phyloP scores from a whole-genome alignment of 2,329 filamentous ascomycete genomes.

The Arthrobotrys iridis region DNA sequence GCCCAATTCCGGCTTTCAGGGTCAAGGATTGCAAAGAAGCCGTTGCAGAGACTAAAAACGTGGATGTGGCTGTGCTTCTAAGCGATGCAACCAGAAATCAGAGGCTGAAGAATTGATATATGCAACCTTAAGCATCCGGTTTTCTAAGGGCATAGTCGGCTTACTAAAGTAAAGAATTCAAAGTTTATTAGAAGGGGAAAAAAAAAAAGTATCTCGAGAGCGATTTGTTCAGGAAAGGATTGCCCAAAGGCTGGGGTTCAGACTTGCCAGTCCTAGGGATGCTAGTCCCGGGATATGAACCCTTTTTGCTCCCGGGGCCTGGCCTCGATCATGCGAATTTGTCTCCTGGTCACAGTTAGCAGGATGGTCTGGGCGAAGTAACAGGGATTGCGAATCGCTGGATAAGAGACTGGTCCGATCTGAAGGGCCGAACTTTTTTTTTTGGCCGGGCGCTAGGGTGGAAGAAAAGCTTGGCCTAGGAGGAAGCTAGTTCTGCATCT shows the following conservation, averaged over 20 bases:
- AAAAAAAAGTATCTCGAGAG: too few relatives aligned
- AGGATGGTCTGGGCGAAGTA: slow-evolving; percentile 26
- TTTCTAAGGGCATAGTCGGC: background rate
- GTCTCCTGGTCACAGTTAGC: slow-evolving; percentile 21
- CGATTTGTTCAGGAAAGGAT: too few relatives aligned
- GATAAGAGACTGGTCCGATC: slow-evolving; percentile 27
- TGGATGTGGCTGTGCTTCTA: slow-evolving; percentile 51
- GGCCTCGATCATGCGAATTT: background rate
- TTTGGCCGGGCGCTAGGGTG: slow-evolving; percentile 31
- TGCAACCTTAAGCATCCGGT: slow-evolving; percentile 32
- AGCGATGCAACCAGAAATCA: slow-evolving; percentile 31
- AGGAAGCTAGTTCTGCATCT: slow-evolving; percentile 28
- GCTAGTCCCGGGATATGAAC: background rate
- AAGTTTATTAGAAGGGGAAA: too few relatives aligned
- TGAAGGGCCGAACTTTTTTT: slow-evolving; percentile 2
- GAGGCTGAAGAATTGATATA: slow-evolving; percentile 36
- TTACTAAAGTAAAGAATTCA: background rate
- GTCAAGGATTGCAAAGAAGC: slow-evolving; percentile 29
- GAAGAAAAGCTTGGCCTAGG: slow-evolving; percentile 38
- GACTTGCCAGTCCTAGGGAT: background rate
- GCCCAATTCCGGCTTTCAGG: slow-evolving; percentile 48
- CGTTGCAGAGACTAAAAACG: slow-evolving; percentile 31
- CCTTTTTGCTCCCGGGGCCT: background rate
- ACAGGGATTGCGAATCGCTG: slow-evolving; percentile 36
- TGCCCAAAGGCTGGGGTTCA: too few relatives aligned